phyloP scores from a whole-genome alignment of 1,284 basidiomycete species.

The Heterobasidion annosum region DNA sequence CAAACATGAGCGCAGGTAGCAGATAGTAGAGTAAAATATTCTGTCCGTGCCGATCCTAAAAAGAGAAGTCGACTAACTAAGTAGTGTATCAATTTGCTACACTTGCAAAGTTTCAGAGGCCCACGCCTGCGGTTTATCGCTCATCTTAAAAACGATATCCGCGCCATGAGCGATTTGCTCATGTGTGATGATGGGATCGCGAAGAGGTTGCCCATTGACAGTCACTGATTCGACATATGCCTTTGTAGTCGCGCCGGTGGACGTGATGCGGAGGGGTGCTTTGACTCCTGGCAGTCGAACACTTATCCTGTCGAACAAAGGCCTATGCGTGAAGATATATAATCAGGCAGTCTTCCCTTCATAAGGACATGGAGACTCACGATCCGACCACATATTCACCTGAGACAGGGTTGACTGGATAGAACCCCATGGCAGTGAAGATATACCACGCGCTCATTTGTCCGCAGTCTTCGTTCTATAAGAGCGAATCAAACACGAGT shows the following conservation, averaged over 20 bases:
- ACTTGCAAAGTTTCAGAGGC: constrained; percentile 14
- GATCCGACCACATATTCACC: constrained; percentile 68
- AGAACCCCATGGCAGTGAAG: constrained; percentile 77
- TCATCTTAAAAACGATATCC: constrained; percentile 60
- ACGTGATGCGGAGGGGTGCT: constrained; percentile 37
- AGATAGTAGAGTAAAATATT: no score
- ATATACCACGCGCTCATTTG: constrained; percentile 88
- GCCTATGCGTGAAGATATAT: constrained; percentile 23
- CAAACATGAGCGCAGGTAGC: no score
- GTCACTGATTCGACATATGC: constrained; percentile 51
- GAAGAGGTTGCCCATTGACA: constrained; percentile 37
- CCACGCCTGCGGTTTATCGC: constrained; percentile 34
- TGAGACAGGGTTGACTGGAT: constrained; percentile 78
- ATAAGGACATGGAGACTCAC: constrained; percentile 23
- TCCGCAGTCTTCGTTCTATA: constrained; percentile 80
- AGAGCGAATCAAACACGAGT: neutral
- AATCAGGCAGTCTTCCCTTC: neutral
- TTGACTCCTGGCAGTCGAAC: constrained; percentile 40
- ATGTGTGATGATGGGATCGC: constrained; percentile 45
- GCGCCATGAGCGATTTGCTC: constrained; percentile 48
- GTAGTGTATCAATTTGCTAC: no score
- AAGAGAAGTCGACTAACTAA: no score
- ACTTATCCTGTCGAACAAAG: constrained; percentile 59
- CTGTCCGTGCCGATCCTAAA: no score
- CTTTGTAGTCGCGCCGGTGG: constrained; percentile 42